These are phyloP conservation scores for Zygoascus tannicola DNA, from an alignment of 805 yeast genomes.

Conservation along the genomic window DNA sequence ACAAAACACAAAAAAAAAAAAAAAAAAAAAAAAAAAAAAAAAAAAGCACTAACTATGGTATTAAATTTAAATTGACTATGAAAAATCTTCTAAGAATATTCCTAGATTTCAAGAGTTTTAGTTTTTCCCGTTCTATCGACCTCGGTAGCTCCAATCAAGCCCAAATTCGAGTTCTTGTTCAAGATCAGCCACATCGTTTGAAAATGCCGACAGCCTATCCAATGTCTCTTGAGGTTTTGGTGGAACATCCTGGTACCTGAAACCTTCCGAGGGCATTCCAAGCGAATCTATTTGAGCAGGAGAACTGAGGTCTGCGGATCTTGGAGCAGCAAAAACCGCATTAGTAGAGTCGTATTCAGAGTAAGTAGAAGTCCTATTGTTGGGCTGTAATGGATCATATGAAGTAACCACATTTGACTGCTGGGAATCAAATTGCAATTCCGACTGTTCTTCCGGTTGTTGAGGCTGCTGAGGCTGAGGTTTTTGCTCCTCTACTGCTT, in stretches of 20 bases:
- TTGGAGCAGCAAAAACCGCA: background rate
- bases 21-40: no score
- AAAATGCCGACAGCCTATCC: constrained; percentile 13
- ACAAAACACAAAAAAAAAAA: no score
- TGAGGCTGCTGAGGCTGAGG: constrained; percentile 21
- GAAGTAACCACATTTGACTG: constrained; percentile 29
- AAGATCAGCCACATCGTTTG: constrained; percentile 22
- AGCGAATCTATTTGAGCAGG: constrained; percentile 26
- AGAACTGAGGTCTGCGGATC: constrained; percentile 11
- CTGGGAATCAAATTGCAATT: constrained; percentile 24
- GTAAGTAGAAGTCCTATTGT: constrained; percentile 9
- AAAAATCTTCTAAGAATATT: no score
- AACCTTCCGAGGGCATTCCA: constrained; percentile 42
- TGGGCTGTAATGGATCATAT: constrained; percentile 13
- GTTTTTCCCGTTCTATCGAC: no score
- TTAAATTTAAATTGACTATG: no score
- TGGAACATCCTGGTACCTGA: constrained; percentile 40
- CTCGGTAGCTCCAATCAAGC: constrained; percentile 37
- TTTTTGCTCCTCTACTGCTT: constrained; percentile 25
- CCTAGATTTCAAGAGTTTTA: no score
- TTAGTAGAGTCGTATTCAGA: no score
- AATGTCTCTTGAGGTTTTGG: constrained; percentile 54
- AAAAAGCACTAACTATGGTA: no score
- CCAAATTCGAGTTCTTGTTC: constrained; percentile 65
- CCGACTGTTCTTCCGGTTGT: constrained; percentile 21